A percentile compares a stretch with the other conserved stretches of the same genome.
Evolutionary conservation across 345 rosid genomes (phyloP).

Genomic region (Gossypium ekmanianum): DNA sequence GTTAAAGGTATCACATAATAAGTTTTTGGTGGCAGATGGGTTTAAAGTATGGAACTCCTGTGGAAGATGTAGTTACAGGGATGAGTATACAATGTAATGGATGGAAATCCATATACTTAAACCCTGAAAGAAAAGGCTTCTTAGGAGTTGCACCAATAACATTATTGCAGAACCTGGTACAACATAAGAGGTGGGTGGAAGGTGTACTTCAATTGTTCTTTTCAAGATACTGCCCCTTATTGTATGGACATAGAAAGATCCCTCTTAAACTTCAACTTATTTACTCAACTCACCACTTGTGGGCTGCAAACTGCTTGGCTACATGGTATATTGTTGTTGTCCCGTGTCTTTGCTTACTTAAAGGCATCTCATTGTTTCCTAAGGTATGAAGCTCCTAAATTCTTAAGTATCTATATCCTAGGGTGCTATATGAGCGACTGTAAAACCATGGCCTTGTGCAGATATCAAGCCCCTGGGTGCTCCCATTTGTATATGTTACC

Average conservation of each 20-base stretch:
- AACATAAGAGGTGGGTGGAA: neutral
- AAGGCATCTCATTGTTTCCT: constrained; percentile 44
- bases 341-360: constrained; percentile 42
- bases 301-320: constrained; percentile 28
- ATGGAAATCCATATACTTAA: constrained; percentile 36
- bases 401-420: neutral
- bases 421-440: neutral
- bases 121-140: constrained; percentile 38
- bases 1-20: neutral
- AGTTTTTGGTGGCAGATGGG: neutral
- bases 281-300: neutral
- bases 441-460: neutral
- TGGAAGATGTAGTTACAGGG: constrained; percentile 42
- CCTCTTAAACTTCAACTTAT: constrained; percentile 7
- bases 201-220: neutral
- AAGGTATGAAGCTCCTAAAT: constrained; percentile 11
- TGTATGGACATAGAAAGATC: constrained; percentile 9
- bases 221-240: neutral
- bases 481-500: constrained; percentile 25
- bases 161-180: neutral
- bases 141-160: constrained; percentile 39
- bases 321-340: constrained; percentile 31
- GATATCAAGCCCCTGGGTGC: constrained; percentile 28
- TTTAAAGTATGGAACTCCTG: constrained; percentile 27
- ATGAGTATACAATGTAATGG: constrained; percentile 37